A percentile compares a stretch with the other conserved stretches of the same genome.
phyloP scores from a whole-genome alignment of 805 yeast species.

The Cyberlindnera americana region DNA sequence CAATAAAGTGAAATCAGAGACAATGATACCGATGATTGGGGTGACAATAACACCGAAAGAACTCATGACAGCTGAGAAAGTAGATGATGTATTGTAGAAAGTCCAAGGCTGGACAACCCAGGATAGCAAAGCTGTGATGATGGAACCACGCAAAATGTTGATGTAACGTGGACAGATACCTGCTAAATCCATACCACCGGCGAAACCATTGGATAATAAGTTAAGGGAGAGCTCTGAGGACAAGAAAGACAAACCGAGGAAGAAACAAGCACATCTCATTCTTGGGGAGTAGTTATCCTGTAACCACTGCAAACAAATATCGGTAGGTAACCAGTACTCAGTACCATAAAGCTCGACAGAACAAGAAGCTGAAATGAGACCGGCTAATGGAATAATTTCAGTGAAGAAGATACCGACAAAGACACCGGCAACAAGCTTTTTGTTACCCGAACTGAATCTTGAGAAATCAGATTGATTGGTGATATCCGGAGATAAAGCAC shows the following conservation, averaged over 20 bases:
- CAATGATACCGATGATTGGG: constrained; percentile 34
- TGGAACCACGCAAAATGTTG: constrained; percentile 31
- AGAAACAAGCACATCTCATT: constrained; percentile 40
- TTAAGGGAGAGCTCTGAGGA: constrained; percentile 36
- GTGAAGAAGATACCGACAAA: constrained; percentile 33
- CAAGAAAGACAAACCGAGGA: constrained; percentile 34
- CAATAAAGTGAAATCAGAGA: constrained; percentile 35
- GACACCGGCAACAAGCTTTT: constrained; percentile 30
- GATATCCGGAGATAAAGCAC: constrained; percentile 37
- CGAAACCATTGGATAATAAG: constrained; percentile 35
- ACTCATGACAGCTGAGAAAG: constrained; percentile 35
- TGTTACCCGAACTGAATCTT: constrained; percentile 32
- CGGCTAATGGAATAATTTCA: constrained; percentile 39
- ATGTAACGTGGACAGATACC: constrained; percentile 22
- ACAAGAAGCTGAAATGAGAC: constrained; percentile 36
- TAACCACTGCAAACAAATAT: constrained; percentile 38
- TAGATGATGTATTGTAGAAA: constrained; percentile 35
- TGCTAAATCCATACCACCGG: constrained; percentile 30
- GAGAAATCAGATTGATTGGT: constrained; percentile 40
- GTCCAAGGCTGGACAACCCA: constrained; percentile 40
- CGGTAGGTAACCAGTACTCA: constrained; percentile 38
- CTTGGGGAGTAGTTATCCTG: constrained; percentile 31
- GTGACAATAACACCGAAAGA: constrained; percentile 37
- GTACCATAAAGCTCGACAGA: constrained; percentile 33
- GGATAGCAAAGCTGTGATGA: constrained; percentile 31